Base-by-base conservation (phyloP, 345 rosid species). In the Populus euphratica region DNA sequence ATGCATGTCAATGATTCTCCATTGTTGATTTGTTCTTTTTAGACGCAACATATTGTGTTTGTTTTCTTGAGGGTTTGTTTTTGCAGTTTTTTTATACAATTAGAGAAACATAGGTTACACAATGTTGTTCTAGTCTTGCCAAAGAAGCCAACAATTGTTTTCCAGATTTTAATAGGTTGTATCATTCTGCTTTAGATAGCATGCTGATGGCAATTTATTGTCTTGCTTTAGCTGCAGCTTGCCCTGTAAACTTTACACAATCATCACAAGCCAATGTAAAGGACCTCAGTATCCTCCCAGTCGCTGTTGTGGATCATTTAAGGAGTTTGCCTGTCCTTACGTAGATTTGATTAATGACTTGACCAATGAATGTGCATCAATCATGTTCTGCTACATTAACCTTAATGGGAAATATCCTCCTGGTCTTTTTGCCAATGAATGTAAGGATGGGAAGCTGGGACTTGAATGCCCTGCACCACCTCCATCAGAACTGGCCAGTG, bases 351-450 rank as follows among this genome's bases (percentile, higher is more conserved):
- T 81, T 23, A 81, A 73, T 62, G 83, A 81, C 78, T 20, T 68
- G 52, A 73, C 80, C 20, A 81, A 61, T 73, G 80, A 77, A 21
- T 81, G 83, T n/a, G 83, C 83, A 14, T 61, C 80, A 59, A 81
- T 49, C 56, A 77, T 81, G 83, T 81, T 81, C 72, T 73, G 77
- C 75, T 81, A 81, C 78, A 81, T 81, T 43, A 77, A 81, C 72
- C 80, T 81, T 36, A 73, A 81, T n/a, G 83, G 83, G 41, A 79
- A 74, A 25, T 79, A 79, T 41, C 78, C 82, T 2, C 78, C 82
- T 61, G 82, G 82, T 68, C 78, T 79, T 35, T 79, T 79, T 25
- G 71, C 78, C 29, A 74, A 36, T 35, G 52, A 47, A 23, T 79
- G 82, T 71, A 54, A 7, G 31, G 82, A 79, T 5, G 78, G 78